Base-by-base conservation (phyloP, 768 basidiomycete genomes). In the Lactarius tabidus region DNA sequence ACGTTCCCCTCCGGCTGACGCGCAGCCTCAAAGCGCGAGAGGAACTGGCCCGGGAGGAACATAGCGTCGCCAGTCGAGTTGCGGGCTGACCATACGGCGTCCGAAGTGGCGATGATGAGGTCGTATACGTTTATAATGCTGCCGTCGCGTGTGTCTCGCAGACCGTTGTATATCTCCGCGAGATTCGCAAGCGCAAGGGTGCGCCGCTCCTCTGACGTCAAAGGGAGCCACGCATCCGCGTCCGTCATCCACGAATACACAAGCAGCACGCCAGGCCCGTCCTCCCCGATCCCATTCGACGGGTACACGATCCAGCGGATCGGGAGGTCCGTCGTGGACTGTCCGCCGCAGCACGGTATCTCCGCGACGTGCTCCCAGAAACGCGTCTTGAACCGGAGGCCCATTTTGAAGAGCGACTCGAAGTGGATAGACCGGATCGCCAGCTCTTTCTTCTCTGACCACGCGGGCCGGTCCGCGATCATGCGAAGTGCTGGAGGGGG, bases 1-100 rank as follows among this genome's bases (percentile, higher is more conserved):
- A 74, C 48, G 58, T 70, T 71, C 0, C 67, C 69, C 59, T 74
- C 73, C 18, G 69, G 70, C 23, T 28, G 33, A 14, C 68, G 67
- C n/a, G 69, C 67, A 2, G 62, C 65, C 28, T 70, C 71, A 45
- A 73, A 70, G 54, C 67, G 68, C 4, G 68, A 55, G 8, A 57
- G 48, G 33, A 73, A 72, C 35, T 74, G 73, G 43, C 73, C 73
- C 0, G 73, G 73, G 51, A 74, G 63, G 63, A 73, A 74, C 72
- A 73, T 74, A n/a, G 73, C 73, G 33, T 72, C 73, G n/a, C 73
- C 73, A 23, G 72, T 71, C 6, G 70, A 67, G 43, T 62, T 68
- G 26, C 66, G 62, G 31, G 67, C 63, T 5, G 72, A 71, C 73
- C 73, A 74, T 38, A 54, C 67, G 18, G 70, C 66, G 39, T 72